Base-by-base conservation (phyloP, 83 land plant genomes). In the Diphasiastrum complanatum region DNA sequence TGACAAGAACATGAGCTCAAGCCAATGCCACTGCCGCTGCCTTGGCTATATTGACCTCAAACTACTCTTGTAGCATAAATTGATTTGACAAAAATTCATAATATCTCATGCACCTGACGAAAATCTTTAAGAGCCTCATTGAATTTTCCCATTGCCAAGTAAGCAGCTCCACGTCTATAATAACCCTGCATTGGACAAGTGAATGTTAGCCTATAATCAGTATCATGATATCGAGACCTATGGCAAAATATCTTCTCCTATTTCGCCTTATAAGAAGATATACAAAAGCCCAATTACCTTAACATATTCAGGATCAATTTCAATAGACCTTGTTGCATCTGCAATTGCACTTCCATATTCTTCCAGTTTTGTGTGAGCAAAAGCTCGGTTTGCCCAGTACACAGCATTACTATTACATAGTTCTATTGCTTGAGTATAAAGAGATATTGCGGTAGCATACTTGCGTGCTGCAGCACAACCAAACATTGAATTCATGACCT, bases 81-180 rank as follows among this genome's bases (percentile, higher is more conserved):
- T 34, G 16, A 47, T 4, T 29, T 32, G 16, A 25, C 32, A 53
- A 22, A 47, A 40, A 59, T 60, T n/a, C n/a, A n/a, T n/a, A n/a
- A n/a, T n/a, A n/a, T 8, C 43, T 38, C 11, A 5, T 18, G 33
- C 6, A 83, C 97, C 88, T 85, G 96, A 31, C 92, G 91, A 40
- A 92, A 89, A 68, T 92, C 98, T 60, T 85, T 83, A n/a, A 88
- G 74, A 48, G 96, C 98, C 41, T 89, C 98, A 73, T 92, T 85
- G 56, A 88, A 79, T 69, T 88, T 92, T 6, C 98, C 98, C 88
- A 92, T 78, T 4, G 89, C 87, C 68, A 92, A 78, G 75, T 83
- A 76, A 48, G 98, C 98, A 31, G 98, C 95, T 33, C 98, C 98
- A 50, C 96, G 64, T 60, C 98, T 69, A 68, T 92, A 92, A 60